These are phyloP conservation scores for Lipomyces starkeyi DNA, from an alignment of 805 yeast species.

Conservation along the genomic window DNA sequence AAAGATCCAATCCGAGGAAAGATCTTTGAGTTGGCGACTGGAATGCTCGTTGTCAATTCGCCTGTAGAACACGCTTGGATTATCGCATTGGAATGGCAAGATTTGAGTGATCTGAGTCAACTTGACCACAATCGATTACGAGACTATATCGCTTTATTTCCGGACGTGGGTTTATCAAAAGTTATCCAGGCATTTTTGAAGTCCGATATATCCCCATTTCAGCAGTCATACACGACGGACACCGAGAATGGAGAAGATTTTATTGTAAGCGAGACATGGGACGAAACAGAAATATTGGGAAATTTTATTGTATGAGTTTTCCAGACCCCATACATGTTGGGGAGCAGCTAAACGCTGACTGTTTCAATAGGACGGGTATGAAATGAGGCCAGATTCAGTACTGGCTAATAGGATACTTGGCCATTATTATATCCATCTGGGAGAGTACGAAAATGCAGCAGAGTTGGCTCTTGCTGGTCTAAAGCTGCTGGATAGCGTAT, in stretches of 20 bases:
- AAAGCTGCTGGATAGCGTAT: slow-evolving; percentile 45
- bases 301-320: slow-evolving; percentile 13
- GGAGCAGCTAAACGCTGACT: not conserved
- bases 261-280: slow-evolving; percentile 19
- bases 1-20: slow-evolving; percentile 52
- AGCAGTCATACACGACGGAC: slow-evolving; percentile 33
- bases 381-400: slow-evolving; percentile 51
- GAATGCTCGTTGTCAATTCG: slow-evolving; percentile 69
- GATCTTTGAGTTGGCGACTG: slow-evolving; percentile 65
- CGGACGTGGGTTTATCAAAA: slow-evolving; percentile 64
- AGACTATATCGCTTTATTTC: slow-evolving; percentile 63
- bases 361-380: slow-evolving; percentile 52
- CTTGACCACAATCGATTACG: slow-evolving; percentile 56
- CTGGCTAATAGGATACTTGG: slow-evolving; percentile 71
- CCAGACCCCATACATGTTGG: not conserved
- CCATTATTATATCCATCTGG: slow-evolving; percentile 61
- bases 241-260: slow-evolving; percentile 37
- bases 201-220: slow-evolving; percentile 73
- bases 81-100: slow-evolving; percentile 74
- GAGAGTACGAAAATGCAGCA: slow-evolving; percentile 68
- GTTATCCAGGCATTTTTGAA: slow-evolving; percentile 65
- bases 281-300: slow-evolving; percentile 23
- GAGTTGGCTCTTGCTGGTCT: slow-evolving; percentile 67
- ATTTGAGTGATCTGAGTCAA: slow-evolving; percentile 56
- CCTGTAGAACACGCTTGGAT: slow-evolving; percentile 73